Conservation (phyloP, 371 early-diverging fungal genomes). For the Lichtheimia hyalospora region DNA sequence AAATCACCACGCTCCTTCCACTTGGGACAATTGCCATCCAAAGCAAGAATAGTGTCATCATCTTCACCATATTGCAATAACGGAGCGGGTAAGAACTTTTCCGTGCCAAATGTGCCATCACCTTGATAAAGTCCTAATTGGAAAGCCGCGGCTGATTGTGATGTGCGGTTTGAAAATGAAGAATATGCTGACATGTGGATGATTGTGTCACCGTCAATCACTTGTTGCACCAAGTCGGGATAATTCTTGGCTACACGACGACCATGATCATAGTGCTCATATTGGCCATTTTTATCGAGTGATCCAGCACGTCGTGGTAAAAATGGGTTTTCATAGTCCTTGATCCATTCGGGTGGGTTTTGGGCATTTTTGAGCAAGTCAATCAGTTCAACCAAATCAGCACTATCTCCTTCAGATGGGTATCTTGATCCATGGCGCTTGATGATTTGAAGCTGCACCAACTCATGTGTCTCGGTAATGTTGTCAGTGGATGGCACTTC, state of each 20-base stretch:
- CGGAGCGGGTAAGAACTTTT: no score
- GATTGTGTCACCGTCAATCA: conserved; percentile 10
- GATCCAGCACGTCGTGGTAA: conserved; percentile 5
- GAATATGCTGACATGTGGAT: background rate
- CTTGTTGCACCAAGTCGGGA: conserved; percentile 6
- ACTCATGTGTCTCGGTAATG: background rate
- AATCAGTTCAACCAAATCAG: conserved; percentile 12
- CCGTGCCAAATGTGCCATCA: background rate
- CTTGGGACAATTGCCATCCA: background rate
- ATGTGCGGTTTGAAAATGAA: conserved; percentile 6
- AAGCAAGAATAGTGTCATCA: background rate
- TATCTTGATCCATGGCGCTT: conserved; percentile 37
- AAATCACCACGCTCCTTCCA: background rate
- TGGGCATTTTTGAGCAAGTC: conserved; percentile 7
- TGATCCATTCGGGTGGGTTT: conserved; percentile 19
- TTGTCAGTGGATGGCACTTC: background rate
- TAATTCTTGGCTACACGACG: conserved; percentile 18
- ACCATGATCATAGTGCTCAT: conserved; percentile 27
- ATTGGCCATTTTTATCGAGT: conserved; percentile 20
- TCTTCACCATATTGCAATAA: background rate
- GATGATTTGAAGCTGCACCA: conserved; percentile 25
- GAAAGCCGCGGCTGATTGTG: conserved; percentile 9
- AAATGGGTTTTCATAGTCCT: conserved; percentile 16
- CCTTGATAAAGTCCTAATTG: conserved; percentile 1
- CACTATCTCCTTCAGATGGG: conserved; percentile 17